These are phyloP conservation scores for Blastomyces emzantsi DNA, from an alignment of 2,329 filamentous ascomycete species.

Conservation along the genomic window DNA sequence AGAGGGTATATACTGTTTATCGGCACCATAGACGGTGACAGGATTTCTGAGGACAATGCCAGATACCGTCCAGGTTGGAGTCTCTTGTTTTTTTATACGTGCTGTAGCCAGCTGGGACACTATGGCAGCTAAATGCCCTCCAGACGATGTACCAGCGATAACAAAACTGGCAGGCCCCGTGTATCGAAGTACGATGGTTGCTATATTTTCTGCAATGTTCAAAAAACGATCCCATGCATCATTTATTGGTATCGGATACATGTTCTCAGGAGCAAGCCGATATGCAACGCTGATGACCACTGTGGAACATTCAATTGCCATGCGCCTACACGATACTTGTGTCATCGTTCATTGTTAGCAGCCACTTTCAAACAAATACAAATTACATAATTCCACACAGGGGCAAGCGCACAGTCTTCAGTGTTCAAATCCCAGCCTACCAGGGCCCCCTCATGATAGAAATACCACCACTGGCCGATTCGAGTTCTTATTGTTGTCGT, in stretches of 20 bases:
- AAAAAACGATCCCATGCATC: constrained; percentile 11
- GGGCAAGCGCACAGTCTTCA: constrained; percentile 6
- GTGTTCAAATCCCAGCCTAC: constrained; percentile 6
- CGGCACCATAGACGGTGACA: constrained; percentile 9
- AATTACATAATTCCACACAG: neutral
- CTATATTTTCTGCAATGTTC: neutral
- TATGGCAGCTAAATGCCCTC: constrained; percentile 9
- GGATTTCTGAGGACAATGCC: constrained; percentile 6
- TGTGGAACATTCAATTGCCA: constrained; percentile 9
- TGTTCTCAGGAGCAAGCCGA: constrained; percentile 16
- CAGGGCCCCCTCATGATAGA: constrained; percentile 8
- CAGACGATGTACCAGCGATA: constrained; percentile 9
- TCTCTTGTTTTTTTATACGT: neutral
- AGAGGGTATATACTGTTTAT: constrained; percentile 9
- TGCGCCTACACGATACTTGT: constrained; percentile 3
- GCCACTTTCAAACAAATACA: neutral
- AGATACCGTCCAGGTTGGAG: constrained; percentile 1
- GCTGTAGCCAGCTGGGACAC: constrained; percentile 8
- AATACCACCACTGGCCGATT: constrained; percentile 4
- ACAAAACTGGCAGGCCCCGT: neutral
- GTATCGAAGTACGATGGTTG: neutral
- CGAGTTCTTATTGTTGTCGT: neutral
- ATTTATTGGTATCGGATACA: constrained; percentile 12
- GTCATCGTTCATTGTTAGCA: neutral
- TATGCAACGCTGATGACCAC: constrained; percentile 17